Conservation (phyloP, 768 basidiomycete species). For the Suillus subaureus region DNA sequence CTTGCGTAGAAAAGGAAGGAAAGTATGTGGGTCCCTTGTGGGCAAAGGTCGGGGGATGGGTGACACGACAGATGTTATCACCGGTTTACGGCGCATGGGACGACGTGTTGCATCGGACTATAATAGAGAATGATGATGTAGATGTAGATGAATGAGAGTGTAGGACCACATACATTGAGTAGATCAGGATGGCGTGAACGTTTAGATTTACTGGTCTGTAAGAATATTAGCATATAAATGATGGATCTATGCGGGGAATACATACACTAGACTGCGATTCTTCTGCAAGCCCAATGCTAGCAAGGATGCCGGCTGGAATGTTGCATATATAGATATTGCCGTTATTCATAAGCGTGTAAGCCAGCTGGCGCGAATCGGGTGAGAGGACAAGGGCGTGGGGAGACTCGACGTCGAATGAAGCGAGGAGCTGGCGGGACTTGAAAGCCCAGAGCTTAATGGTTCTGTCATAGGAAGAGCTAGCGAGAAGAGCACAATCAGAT, state of each 20-base stretch:
- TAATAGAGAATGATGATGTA: background rate
- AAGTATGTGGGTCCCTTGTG: background rate
- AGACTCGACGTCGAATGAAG: background rate
- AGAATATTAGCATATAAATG: background rate
- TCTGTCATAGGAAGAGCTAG: background rate
- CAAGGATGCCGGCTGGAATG: background rate
- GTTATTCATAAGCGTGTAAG: background rate
- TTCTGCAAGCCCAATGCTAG: background rate
- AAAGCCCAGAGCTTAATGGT: background rate
- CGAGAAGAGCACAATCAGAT: background rate
- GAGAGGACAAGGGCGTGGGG: background rate
- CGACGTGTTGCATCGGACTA: background rate
- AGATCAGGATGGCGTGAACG: background rate
- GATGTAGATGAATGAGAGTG: background rate
- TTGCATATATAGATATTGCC: background rate
- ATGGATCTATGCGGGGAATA: background rate
- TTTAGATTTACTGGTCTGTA: background rate
- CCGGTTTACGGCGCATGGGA: background rate
- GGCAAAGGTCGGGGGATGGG: background rate
- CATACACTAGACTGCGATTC: background rate
- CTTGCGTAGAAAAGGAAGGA: background rate
- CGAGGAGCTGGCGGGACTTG: background rate
- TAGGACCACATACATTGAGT: background rate
- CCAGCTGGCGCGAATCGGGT: background rate
- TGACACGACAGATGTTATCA: background rate